Evolutionary conservation across 1,139 yeast genomes (phyloP).

Genomic region (Debaryomyces sp.): DNA sequence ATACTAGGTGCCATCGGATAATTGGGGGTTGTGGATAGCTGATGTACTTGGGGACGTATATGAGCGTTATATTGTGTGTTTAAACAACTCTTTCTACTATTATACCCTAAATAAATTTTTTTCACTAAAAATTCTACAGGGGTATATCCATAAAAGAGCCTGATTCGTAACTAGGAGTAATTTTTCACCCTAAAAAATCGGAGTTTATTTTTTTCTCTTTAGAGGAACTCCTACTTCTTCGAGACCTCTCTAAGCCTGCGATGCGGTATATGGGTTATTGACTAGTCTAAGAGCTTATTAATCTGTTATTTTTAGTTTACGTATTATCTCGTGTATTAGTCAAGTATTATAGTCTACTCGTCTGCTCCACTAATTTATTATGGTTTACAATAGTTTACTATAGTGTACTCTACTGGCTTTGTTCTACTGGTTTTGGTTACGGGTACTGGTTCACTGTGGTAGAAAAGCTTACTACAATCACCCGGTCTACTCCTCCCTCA

Average conservation of each 20-base stretch:
- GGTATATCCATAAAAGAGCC: neutral
- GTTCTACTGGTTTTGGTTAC: no score
- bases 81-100: neutral
- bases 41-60: constrained; percentile 1
- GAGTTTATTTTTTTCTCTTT: constrained; percentile 3
- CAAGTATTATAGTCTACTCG: neutral
- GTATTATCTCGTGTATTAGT: no score
- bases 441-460: no score
- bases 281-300: neutral
- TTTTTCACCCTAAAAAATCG: constrained; percentile 3
- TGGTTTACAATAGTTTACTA: no score
- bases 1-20: constrained; percentile 3
- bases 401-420: no score
- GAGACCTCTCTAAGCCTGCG: neutral
- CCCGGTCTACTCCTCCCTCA: neutral
- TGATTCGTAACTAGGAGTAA: constrained; percentile 5
- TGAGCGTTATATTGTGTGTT: neutral
- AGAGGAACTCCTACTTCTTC: neutral
- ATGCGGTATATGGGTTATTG: neutral
- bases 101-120: neutral
- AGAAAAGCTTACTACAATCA: no score
- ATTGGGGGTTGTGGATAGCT: neutral
- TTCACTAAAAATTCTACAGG: constrained; percentile 3
- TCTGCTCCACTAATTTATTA: no score
- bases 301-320: no score